These are phyloP conservation scores for Cordyceps tenuipes DNA, from an alignment of 2,329 filamentous ascomycete genomes.

Conservation along the genomic window DNA sequence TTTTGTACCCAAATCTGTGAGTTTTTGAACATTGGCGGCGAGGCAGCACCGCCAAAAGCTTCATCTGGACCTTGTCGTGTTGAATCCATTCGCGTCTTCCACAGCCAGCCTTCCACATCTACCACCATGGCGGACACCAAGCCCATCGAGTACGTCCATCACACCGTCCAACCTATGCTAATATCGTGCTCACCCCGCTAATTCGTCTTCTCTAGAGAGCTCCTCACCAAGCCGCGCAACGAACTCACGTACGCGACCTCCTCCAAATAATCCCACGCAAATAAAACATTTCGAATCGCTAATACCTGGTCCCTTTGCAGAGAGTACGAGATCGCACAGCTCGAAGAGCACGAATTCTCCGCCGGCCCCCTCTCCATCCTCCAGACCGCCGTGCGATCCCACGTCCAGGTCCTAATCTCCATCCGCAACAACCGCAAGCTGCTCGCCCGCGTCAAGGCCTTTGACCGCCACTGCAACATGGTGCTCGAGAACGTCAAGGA, in stretches of 20 bases:
- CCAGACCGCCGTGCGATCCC: slow-evolving; percentile 89
- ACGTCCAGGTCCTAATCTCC: slow-evolving; percentile 93
- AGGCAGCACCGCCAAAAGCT: slow-evolving; percentile 8
- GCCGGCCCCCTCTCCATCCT: slow-evolving; percentile 69
- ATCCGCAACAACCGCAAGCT: slow-evolving; percentile 98
- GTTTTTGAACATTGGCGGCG: slow-evolving; percentile 7
- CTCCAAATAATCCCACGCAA: slow-evolving; percentile 14
- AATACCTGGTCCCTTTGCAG: slow-evolving; percentile 34
- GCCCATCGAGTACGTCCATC: slow-evolving; percentile 52
- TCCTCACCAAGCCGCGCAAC: slow-evolving; percentile 77
- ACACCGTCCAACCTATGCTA: neutral
- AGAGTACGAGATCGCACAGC: slow-evolving; percentile 81
- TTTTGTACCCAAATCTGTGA: slow-evolving; percentile 2
- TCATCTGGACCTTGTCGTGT: neutral
- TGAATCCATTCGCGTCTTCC: neutral
- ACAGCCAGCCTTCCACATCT: neutral
- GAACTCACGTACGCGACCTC: slow-evolving; percentile 72
- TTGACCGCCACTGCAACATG: slow-evolving; percentile 99
- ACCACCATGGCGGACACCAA: slow-evolving; percentile 56
- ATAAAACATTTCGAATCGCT: neutral
- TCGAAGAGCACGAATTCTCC: slow-evolving; percentile 49
- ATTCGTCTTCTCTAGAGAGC: slow-evolving; percentile 52
- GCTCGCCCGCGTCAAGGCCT: slow-evolving; percentile 93
- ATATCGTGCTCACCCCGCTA: slow-evolving; percentile 17
- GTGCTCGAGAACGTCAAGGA: slow-evolving; percentile 88